Conservation (phyloP, 495 filamentous ascomycete species). For the Xanthoparmelia taractica region DNA sequence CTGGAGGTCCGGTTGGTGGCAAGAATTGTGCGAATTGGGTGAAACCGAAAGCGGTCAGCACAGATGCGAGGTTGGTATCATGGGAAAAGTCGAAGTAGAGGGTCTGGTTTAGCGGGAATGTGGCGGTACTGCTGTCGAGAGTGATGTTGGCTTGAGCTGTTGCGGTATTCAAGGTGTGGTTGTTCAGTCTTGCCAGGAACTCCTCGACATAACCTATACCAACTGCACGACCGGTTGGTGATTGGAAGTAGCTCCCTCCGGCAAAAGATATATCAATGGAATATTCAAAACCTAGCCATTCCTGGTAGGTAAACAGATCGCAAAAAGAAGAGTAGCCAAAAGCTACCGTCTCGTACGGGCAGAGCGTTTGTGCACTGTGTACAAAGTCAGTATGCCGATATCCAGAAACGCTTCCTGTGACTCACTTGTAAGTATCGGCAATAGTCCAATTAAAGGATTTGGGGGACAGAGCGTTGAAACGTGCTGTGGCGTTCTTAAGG, state of each 20-base stretch:
- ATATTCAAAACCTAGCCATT: constrained; percentile 51
- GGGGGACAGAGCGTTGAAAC: constrained; percentile 39
- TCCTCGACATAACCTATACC: constrained; percentile 59
- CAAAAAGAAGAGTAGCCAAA: constrained; percentile 53
- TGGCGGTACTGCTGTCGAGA: constrained; percentile 37
- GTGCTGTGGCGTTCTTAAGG: constrained; percentile 40
- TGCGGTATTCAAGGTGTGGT: constrained; percentile 45
- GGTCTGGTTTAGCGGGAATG: constrained; percentile 45
- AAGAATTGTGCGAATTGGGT: constrained; percentile 42
- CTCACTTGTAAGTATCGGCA: constrained; percentile 41
- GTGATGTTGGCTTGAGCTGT: constrained; percentile 53
- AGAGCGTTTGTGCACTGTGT: constrained; percentile 44
- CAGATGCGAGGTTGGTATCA: constrained; percentile 36
- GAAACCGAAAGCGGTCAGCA: constrained; percentile 48
- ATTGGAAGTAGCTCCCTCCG: constrained; percentile 51
- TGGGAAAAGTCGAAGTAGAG: constrained; percentile 43
- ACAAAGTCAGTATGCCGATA: not conserved
- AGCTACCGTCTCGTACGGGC: constrained; percentile 51
- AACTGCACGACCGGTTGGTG: constrained; percentile 52
- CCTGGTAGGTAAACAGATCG: constrained; percentile 47
- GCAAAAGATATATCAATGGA: constrained; percentile 53
- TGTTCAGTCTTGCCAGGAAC: constrained; percentile 49
- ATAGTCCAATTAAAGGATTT: constrained; percentile 44
- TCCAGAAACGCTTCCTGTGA: not conserved
- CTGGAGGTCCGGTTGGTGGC: constrained; percentile 33